These are phyloP conservation scores for Guadua angustifolia DNA, from an alignment of 176 grass and related monocot genomes.

Conservation along the genomic window DNA sequence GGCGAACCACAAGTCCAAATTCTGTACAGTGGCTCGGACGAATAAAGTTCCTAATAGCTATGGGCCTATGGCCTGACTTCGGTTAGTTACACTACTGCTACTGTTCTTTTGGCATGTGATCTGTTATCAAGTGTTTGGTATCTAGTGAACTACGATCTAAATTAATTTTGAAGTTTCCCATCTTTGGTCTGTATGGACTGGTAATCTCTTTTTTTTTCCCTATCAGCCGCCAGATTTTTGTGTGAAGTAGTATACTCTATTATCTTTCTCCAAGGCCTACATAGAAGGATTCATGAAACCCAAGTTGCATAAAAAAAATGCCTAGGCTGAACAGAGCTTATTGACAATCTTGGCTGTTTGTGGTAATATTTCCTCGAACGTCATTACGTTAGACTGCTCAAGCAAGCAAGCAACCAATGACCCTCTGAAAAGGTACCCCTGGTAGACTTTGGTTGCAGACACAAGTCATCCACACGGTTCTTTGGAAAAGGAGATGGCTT, in stretches of 20 bases:
- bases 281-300: conserved; percentile 41
- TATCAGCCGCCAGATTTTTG: neutral
- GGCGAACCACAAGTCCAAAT: too few relatives aligned
- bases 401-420: conserved; percentile 41
- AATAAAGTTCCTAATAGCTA: too few relatives aligned
- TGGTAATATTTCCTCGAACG: conserved; percentile 12
- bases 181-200: conserved; percentile 17
- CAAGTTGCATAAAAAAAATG: conserved; percentile 22
- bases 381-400: conserved; percentile 29
- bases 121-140: neutral
- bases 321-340: conserved; percentile 2
- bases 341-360: conserved; percentile 44
- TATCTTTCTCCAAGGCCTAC: conserved; percentile 30
- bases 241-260: conserved; percentile 7
- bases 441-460: conserved; percentile 15
- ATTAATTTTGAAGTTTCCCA: conserved; percentile 27
- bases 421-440: neutral
- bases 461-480: neutral
- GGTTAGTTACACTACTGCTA: neutral
- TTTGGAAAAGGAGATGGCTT: conserved; percentile 30
- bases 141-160: neutral
- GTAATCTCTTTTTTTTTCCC: neutral
- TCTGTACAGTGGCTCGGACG: too few relatives aligned
- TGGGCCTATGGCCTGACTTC: neutral
- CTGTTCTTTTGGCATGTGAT: conserved; percentile 6